phyloP scores from a whole-genome alignment of 352 stramenopile species.

The Phytophthora meadii region DNA sequence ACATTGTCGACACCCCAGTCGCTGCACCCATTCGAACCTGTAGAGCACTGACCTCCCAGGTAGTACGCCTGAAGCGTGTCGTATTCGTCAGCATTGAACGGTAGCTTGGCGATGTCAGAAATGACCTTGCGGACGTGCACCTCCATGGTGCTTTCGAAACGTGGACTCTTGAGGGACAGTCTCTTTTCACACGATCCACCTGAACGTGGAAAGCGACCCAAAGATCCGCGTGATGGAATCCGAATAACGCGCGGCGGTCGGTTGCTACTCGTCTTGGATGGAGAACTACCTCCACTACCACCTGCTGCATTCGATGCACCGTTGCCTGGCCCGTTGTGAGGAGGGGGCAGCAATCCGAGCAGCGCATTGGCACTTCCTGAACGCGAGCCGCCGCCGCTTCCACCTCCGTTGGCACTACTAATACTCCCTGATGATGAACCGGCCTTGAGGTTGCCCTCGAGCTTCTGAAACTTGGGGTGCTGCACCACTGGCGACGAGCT shows the following conservation, averaged over 20 bases:
- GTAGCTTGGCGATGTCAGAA: conserved; percentile 62
- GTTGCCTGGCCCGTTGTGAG: conserved; percentile 37
- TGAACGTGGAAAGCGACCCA: conserved; percentile 42
- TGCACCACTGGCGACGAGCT: conserved; percentile 33
- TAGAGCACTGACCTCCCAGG: conserved; percentile 51
- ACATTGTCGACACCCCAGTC: conserved; percentile 28
- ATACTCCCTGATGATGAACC: conserved; percentile 57
- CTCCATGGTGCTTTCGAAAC: conserved; percentile 79
- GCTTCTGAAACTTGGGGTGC: conserved; percentile 61
- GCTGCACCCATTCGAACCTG: conserved; percentile 39
- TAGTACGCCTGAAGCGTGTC: conserved; percentile 69
- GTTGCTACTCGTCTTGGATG: conserved; percentile 49
- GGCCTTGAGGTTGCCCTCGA: conserved; percentile 52
- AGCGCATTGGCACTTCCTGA: conserved; percentile 49
- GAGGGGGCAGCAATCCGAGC: conserved; percentile 43
- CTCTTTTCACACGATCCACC: conserved; percentile 47
- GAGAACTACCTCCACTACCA: conserved; percentile 33
- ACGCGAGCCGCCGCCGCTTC: conserved; percentile 35
- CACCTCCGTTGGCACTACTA: conserved; percentile 41
- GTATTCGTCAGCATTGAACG: conserved; percentile 75
- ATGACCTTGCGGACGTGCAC: conserved; percentile 75
- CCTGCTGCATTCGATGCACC: conserved; percentile 25
- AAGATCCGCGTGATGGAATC: conserved; percentile 53
- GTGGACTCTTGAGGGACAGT: conserved; percentile 70
- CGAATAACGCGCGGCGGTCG: conserved; percentile 48